Evolutionary conservation across 2,329 filamentous ascomycete genomes (phyloP), one percentile per base, ranked within the genome.

Genomic region (Mycosphaerella sp.): DNA sequence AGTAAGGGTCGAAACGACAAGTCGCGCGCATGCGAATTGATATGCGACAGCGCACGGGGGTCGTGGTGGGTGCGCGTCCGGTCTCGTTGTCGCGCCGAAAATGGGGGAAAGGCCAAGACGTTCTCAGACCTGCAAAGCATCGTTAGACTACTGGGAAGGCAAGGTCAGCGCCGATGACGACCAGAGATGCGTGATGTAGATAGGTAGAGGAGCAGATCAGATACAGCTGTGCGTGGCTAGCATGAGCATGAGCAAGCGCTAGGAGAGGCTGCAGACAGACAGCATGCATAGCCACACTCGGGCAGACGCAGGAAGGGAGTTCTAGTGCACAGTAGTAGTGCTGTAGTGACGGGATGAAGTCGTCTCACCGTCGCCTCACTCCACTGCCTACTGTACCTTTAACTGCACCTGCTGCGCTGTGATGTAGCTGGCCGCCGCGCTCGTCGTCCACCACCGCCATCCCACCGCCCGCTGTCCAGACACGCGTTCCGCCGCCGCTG

Each of bases 1-100:
- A 16, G 49, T 30, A 14, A 45, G 39, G 28, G 49, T 27, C 41
- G 41, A 41, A 17, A 49, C 44, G 49, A 55, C 49, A 47, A 41
- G 10, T 41, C 49, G 39, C 45, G 40, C 49, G 49, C 47, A 49
- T 49, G 45, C 45, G 46, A 41, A 17, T 6, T 27, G 41, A n/a
- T 17, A 34, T 34, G 30, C 30, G 40, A 8, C 18, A 27, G 13
- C 14, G 41, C 12, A 27, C 25, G 21, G n/a, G 12, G 21, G 41
- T 41, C 39, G 36, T 39, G 12, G 36, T 39, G n/a, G 2, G 14
- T n/a, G 30, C 17, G 12, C 17, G 28, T 28, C 30, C 17, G 47
- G n/a, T 21, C 21, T 21, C 21, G 21, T 21, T 21, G 25, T 27
- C 27, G 17, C 16, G 35, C 34, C 18, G 39, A 21, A 17, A 39